Percentiles rank a stretch among this genome's conserved stretches.
Evolutionary conservation across 768 basidiomycete species (phyloP).

Genomic region (Boletus sp.): DNA sequence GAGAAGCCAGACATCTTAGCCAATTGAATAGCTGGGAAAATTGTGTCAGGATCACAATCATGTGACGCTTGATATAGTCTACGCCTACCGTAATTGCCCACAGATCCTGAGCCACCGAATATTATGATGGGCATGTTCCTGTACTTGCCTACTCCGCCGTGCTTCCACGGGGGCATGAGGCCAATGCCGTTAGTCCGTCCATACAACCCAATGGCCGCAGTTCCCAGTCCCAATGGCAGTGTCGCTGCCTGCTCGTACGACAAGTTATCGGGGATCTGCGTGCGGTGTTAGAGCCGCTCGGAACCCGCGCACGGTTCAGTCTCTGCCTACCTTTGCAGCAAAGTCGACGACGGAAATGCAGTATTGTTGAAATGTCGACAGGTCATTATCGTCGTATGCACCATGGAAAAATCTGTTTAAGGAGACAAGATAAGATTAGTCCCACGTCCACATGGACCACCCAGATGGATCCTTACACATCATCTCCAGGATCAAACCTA

Average conservation of each 20-base stretch:
- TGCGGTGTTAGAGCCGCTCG: slow-evolving; percentile 8
- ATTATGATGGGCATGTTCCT: slow-evolving; percentile 44
- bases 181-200: slow-evolving; percentile 38
- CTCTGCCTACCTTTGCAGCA: slow-evolving; percentile 35
- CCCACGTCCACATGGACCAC: slow-evolving; percentile 3
- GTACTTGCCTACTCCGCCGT: slow-evolving; percentile 39
- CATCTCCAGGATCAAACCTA: slow-evolving; percentile 48
- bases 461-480: slow-evolving; percentile 40
- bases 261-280: slow-evolving; percentile 44
- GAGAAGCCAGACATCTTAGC: slow-evolving; percentile 41
- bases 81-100: slow-evolving; percentile 47
- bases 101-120: slow-evolving; percentile 46
- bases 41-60: slow-evolving; percentile 14
- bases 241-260: slow-evolving; percentile 49
- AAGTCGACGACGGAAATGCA: slow-evolving; percentile 39
- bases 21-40: slow-evolving; percentile 35
- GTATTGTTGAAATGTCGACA: slow-evolving; percentile 45
- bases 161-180: slow-evolving; percentile 38
- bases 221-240: slow-evolving; percentile 46
- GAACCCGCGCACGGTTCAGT: neutral
- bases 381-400: slow-evolving; percentile 35
- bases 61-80: slow-evolving; percentile 2
- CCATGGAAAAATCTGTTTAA: slow-evolving; percentile 39
- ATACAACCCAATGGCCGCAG: slow-evolving; percentile 51
- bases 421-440: slow-evolving; percentile 25